phyloP scores from a whole-genome alignment of 208 protist species.

The Leishmania major region DNA sequence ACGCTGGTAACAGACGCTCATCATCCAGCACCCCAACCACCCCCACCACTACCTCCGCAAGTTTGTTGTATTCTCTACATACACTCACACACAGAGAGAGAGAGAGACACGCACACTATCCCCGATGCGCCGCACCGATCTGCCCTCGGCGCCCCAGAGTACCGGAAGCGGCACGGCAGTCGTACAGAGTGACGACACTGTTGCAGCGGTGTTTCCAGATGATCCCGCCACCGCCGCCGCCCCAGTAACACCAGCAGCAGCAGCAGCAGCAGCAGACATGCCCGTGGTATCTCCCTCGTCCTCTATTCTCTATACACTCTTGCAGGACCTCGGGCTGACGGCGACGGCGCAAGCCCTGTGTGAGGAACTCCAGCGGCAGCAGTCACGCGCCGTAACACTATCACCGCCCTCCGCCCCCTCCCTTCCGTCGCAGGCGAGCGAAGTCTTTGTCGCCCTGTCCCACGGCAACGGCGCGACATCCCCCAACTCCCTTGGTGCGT shows the following conservation, averaged over 20 bases:
- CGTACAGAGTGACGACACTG: background rate
- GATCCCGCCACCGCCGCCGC: background rate
- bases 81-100: background rate
- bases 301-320: slow-evolving; percentile 41
- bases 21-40: background rate
- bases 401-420: slow-evolving; percentile 9
- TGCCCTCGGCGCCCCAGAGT: background rate
- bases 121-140: slow-evolving; percentile 3
- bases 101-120: background rate
- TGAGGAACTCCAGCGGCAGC: slow-evolving; percentile 38
- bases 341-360: slow-evolving; percentile 55
- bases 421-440: slow-evolving; percentile 9
- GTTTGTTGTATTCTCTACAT: background rate
- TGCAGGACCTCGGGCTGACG: slow-evolving; percentile 53
- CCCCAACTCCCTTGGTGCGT: background rate
- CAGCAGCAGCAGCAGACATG: background rate
- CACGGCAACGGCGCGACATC: background rate
- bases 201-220: background rate
- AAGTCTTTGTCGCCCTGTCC: background rate
- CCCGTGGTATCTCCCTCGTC: slow-evolving; percentile 11
- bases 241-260: background rate
- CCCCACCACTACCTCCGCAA: too few relatives aligned
- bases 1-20: background rate
- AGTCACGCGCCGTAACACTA: background rate
- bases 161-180: background rate